Evolutionary conservation across 1,284 basidiomycete species (phyloP).

Genomic region (Abortiporus biennis): DNA sequence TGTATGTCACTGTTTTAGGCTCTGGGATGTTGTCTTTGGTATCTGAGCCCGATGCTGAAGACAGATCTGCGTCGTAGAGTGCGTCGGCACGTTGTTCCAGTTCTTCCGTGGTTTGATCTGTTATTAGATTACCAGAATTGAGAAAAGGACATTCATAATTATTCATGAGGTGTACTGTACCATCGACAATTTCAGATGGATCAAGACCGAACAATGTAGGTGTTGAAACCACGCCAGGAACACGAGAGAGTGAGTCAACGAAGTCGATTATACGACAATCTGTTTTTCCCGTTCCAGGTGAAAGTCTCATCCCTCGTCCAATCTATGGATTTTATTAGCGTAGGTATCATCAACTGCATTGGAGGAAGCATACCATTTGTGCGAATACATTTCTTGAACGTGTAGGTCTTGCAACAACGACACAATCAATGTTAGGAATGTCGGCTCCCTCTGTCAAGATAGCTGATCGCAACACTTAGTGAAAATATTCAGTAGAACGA

Average conservation of each 20-base stretch:
- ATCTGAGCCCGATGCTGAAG: constrained; percentile 10
- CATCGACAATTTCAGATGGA: constrained; percentile 62
- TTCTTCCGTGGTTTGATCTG: constrained; percentile 51
- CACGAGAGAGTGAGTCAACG: constrained; percentile 72
- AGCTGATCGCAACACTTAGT: constrained; percentile 35
- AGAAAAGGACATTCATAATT: constrained; percentile 5
- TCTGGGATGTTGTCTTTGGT: constrained; percentile 36
- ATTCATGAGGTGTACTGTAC: constrained; percentile 36
- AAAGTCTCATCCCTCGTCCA: constrained; percentile 87
- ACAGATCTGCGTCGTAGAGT: constrained; percentile 5
- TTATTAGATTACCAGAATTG: constrained; percentile 7
- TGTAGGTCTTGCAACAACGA: constrained; percentile 84
- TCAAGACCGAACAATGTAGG: constrained; percentile 88
- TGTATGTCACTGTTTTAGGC: constrained; percentile 68
- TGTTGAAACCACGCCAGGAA: constrained; percentile 69
- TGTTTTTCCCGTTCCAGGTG: constrained; percentile 74
- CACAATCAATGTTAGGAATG: constrained; percentile 90
- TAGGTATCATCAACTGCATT: neutral
- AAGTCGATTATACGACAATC: constrained; percentile 93
- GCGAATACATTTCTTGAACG: constrained; percentile 85
- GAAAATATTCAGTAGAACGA: constrained; percentile 1
- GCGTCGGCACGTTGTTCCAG: constrained; percentile 24
- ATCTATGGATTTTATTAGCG: constrained; percentile 53
- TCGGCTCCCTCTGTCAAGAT: constrained; percentile 91
- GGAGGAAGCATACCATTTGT: constrained; percentile 71